Base-by-base conservation (phyloP, 305 asterid genomes). In the Nicotiana rustica region DNA sequence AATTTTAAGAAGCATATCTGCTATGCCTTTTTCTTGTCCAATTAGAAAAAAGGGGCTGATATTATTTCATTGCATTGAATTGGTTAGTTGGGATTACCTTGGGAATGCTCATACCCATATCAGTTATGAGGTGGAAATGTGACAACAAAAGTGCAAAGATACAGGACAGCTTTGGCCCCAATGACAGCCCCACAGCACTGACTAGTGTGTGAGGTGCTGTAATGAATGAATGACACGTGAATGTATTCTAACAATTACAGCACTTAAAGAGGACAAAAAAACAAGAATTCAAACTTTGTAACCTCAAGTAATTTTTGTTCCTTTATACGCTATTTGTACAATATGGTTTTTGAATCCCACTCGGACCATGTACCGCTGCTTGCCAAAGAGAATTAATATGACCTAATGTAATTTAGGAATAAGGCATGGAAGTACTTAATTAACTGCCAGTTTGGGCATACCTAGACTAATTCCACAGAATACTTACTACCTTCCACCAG, bases 81-180 rank as follows among this genome's bases (percentile, higher is more conserved):
- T 75, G 79, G 64, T 49, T 75, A 52, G 79, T 75, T 75, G 79
- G 78, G 49, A 41, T 71, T 75, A 47, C 79, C 64, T 75, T 25
- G 79, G 79, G 79, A 75, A 75, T 75, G 79, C 15, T 52, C 44
- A 52, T 52, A 49, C 79, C 2, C 2, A 75, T 75, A 75, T 75
- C 79, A 49, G 44, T 73, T 14, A 29, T 21, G 25, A 19, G 79
- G 64, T 75, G 64, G 79, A 75, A 75, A 75, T 75, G 79, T 75
- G 79, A 75, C 44, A 49, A 49, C 79, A 75, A 25, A 75, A 75
- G 79, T 75, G 79, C 65, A 75, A 75, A 52, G 13, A 52, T 75
- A 7, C 79, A 52, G 15, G 25, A 75, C 9, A 75, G 17, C 21
- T 25, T 75, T 75, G 79, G 79, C 25, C 47, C 79, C 64, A 25